Base-by-base conservation (phyloP, 495 filamentous ascomycete species). In the Podospora pseudocomata region DNA sequence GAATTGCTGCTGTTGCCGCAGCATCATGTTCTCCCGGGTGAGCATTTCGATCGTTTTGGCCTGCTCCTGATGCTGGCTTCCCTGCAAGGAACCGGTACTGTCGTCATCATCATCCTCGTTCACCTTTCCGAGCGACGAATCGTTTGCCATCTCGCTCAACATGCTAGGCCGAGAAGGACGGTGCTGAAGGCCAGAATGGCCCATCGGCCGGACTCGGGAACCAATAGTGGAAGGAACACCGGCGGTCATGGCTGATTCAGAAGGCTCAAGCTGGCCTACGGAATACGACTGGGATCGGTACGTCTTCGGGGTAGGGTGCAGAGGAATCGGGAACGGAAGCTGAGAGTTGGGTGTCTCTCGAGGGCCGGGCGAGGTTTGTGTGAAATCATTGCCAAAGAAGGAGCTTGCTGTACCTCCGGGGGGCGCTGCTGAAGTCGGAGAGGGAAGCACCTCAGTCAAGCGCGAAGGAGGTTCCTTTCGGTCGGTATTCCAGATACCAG, bases 241-340 rank as follows among this genome's bases (percentile, higher is more conserved):
- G 75, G 74, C 74, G 19, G 82, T 76, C 54, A 82, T 70, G 68
- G 84, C 80, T 65, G 80, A 80, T 18, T 86, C 67, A 79, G 96
- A 92, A 6, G 89, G 85, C 27, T 97, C 93, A 68, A 92, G 78
- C 76, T 99, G 95, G 27, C 95, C 95, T 30, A 97, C 94, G 2
- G 94, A 97, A 76, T 97, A 98, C 5, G 95, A 99, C 80, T 96
- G 92, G 16, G 95, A 99, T 34, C 95, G 90, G 73, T 96, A 96
- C 2, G 91, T 94, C 74, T 97, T 95, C 11, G 90, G 91, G 0
- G 93, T 95, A 4, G 94, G 94, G 68, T 97, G 92, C 16, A 97
- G 82, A 3, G 94, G 94, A 67, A 97, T 97, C 5, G 91, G 86
- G 68, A 97, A 96, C 16, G 93, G 93, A 67, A 97, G 92, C 66